Base-by-base conservation (phyloP, 1,284 basidiomycete genomes). In the Ustilago nuda region DNA sequence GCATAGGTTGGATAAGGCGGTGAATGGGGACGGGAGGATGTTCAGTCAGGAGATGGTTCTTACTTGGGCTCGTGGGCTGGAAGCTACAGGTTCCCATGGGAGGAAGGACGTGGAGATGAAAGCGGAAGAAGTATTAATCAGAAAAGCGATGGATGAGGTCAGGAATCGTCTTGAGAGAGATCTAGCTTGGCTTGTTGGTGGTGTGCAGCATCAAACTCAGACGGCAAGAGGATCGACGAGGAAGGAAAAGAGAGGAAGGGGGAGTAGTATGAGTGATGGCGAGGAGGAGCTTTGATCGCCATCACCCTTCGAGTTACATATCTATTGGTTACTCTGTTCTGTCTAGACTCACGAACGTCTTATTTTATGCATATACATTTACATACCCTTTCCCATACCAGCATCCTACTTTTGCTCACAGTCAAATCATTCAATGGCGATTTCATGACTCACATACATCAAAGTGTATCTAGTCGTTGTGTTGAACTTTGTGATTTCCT, bases 11-110 rank as follows among this genome's bases (percentile, higher is more conserved):
- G 77, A 78, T 36, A 74, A 61, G 27, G 77, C 74, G 4, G 82
- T 84, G 35, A 84, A 84, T 50, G 61, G 68, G 0, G 77, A 83
- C 8, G 83, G 81, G 4, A 64, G 80, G n/a, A 84, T 84, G 79
- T 84, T 82, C 57, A 72, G 71, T 23, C 77, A 80, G 48, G 83
- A 84, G 27, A 61, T 79, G 3, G 80, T 84, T 23, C 51, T 78
- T 4, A 57, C 66, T 11, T 84, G 83, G 83, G 72, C 72, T 8
- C 67, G 80, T 11, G 70, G 60, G 0, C 52, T 84, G 17, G 77
- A 78, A 15, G 56, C 66, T 7, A 64, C 68, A 0, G 63, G 63
- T 7, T 48, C 45, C 2, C n/a, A 3, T 30, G 58, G 37, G 4
- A 19, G 36, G 57, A 48, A 56, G 48, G 56, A 64, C 1, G 57